Conservation (phyloP, 352 stramenopile genomes). For the Saprolegnia parasitica region DNA sequence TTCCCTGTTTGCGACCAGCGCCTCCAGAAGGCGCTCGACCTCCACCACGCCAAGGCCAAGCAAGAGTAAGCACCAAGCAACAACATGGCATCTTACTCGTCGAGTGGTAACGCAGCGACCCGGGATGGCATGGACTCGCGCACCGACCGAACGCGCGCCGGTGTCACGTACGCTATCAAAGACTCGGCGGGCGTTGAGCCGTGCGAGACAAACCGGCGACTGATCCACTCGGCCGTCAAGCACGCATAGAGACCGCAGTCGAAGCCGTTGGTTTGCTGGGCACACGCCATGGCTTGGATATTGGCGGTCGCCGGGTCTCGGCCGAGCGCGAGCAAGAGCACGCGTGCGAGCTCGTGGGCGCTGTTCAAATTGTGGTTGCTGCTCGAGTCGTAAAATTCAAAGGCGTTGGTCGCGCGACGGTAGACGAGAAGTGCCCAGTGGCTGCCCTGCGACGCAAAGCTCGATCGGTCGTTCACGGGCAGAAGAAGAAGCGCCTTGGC, state of each 20-base stretch:
- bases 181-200: background rate
- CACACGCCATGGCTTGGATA: conserved; percentile 36
- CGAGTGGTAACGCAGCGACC: conserved; percentile 13
- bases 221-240: conserved; percentile 52
- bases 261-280: conserved; percentile 74
- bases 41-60: background rate
- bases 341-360: conserved; percentile 38
- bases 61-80: background rate
- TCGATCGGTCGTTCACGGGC: conserved; percentile 65
- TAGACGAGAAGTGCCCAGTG: conserved; percentile 79
- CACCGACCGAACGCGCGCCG: conserved; percentile 42
- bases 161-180: conserved; percentile 50
- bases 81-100: background rate
- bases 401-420: conserved; percentile 29
- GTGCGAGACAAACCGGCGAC: conserved; percentile 30
- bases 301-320: conserved; percentile 19
- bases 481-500: conserved; percentile 49
- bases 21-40: background rate
- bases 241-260: conserved; percentile 82
- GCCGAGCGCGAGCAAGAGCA: conserved; percentile 44
- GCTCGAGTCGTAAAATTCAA: conserved; percentile 74
- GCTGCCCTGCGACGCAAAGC: conserved; percentile 47
- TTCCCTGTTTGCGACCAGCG: background rate
- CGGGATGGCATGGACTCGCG: conserved; percentile 44
- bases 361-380: conserved; percentile 49